Percentiles rank a stretch among this genome's conserved stretches.
These are phyloP conservation scores for Beauveria australis DNA, from an alignment of 2,329 filamentous ascomycete genomes.

Conservation along the genomic window DNA sequence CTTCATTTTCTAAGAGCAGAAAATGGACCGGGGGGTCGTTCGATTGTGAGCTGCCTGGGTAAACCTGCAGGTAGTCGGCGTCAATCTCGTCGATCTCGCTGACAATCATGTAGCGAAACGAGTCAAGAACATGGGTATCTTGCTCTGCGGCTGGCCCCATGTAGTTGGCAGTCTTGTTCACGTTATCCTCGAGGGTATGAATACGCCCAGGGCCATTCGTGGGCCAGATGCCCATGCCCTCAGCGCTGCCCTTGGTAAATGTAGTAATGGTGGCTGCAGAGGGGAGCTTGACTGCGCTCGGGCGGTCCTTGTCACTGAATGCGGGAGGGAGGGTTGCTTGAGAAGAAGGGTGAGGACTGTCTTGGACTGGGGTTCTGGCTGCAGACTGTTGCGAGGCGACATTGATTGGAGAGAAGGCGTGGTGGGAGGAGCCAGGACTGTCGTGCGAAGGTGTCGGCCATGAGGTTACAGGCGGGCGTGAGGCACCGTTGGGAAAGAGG, in stretches of 20 bases:
- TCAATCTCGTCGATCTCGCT: conserved; percentile 36
- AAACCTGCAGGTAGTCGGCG: conserved; percentile 36
- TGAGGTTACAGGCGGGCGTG: conserved; percentile 1
- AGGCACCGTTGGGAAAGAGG: not conserved
- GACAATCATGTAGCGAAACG: conserved; percentile 37
- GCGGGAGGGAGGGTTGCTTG: not conserved
- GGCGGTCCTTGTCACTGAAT: not conserved
- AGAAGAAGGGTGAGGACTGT: not conserved
- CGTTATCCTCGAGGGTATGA: conserved; percentile 34
- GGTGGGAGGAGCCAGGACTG: conserved; percentile 5
- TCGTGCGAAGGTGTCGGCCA: conserved; percentile 5
- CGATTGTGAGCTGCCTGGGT: conserved; percentile 24
- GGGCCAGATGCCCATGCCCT: conserved; percentile 13
- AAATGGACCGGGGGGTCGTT: conserved; percentile 37
- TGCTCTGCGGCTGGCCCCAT: conserved; percentile 38
- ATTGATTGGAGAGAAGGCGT: conserved; percentile 2
- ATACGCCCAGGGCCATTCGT: conserved; percentile 13
- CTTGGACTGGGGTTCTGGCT: not conserved
- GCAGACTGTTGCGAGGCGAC: not conserved
- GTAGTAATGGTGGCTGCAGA: conserved; percentile 6
- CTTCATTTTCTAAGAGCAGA: conserved; percentile 34
- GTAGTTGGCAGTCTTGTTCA: conserved; percentile 33
- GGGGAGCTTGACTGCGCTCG: not conserved
- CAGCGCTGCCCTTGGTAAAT: conserved; percentile 8
- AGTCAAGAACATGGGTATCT: conserved; percentile 37